A percentile compares a stretch with the other conserved stretches of the same genome.
These are phyloP conservation scores for Piromyces finnis DNA, from an alignment of 192 early-diverging fungal genomes.

Conservation along the genomic window DNA sequence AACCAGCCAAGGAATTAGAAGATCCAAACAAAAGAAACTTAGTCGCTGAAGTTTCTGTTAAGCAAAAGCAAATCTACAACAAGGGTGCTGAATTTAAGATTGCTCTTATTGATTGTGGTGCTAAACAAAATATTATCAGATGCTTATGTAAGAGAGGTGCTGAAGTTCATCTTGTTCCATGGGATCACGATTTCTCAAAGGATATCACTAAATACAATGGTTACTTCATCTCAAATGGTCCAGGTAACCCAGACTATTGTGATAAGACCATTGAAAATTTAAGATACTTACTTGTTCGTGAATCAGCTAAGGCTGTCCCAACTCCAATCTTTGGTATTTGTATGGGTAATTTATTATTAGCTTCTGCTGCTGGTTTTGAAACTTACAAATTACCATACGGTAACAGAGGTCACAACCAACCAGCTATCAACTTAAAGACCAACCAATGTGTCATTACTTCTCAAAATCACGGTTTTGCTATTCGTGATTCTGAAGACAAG, in stretches of 20 bases:
- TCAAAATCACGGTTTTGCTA: slow-evolving; percentile 84
- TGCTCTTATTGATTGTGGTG: slow-evolving; percentile 70
- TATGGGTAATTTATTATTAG: slow-evolving; percentile 87
- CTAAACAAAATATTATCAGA: slow-evolving; percentile 84
- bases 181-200: slow-evolving; percentile 55
- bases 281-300: slow-evolving; percentile 21
- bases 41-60: slow-evolving; percentile 60
- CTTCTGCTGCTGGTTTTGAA: slow-evolving; percentile 70
- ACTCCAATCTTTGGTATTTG: slow-evolving; percentile 92
- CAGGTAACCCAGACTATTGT: slow-evolving; percentile 58
- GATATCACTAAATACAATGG: slow-evolving; percentile 47
- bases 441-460: slow-evolving; percentile 80
- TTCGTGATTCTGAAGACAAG: slow-evolving; percentile 35
- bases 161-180: slow-evolving; percentile 67
- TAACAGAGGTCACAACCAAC: slow-evolving; percentile 95
- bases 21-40: slow-evolving; percentile 65
- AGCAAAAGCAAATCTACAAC: slow-evolving; percentile 50
- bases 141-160: slow-evolving; percentile 66
- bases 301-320: slow-evolving; percentile 19
- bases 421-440: slow-evolving; percentile 50
- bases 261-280: slow-evolving; percentile 52
- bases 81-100: slow-evolving; percentile 57
- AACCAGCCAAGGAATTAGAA: slow-evolving; percentile 5
- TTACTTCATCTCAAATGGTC: slow-evolving; percentile 83
- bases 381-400: slow-evolving; percentile 82